Percentiles rank a stretch among this genome's conserved stretches.
phyloP scores from a whole-genome alignment of 352 stramenopile species.

The Pseudoperonospora humuli region DNA sequence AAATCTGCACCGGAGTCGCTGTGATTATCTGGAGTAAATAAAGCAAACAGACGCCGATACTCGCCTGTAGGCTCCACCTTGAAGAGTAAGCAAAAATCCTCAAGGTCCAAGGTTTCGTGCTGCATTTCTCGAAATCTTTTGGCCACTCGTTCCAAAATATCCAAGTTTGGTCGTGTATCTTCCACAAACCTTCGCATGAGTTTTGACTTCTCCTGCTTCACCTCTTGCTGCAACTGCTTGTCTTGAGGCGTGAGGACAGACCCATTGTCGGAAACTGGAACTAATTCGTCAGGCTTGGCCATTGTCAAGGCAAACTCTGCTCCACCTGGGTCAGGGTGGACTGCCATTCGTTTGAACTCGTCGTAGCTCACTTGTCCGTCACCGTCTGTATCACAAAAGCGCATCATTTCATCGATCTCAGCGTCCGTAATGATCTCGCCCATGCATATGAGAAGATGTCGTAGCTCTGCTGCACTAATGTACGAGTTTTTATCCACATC shows the following conservation, averaged over 20 bases:
- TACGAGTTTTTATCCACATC: conserved; percentile 93
- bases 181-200: conserved; percentile 65
- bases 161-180: conserved; percentile 55
- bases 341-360: conserved; percentile 86
- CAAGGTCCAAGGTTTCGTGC: conserved; percentile 50
- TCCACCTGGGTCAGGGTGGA: conserved; percentile 84
- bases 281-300: conserved; percentile 14
- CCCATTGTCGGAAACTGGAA: not conserved
- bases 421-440: conserved; percentile 93
- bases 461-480: conserved; percentile 88
- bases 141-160: conserved; percentile 49
- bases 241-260: conserved; percentile 34
- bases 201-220: conserved; percentile 68
- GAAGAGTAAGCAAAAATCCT: conserved; percentile 80
- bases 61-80: conserved; percentile 84
- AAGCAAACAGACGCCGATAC: conserved; percentile 80
- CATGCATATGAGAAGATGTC: conserved; percentile 93
- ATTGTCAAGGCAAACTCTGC: conserved; percentile 59
- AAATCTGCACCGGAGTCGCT: conserved; percentile 74
- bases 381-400: conserved; percentile 88
- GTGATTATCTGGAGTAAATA: conserved; percentile 68
- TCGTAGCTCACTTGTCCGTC: conserved; percentile 90
- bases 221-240: conserved; percentile 39
- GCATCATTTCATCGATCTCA: conserved; percentile 91
- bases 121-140: conserved; percentile 55